Percentiles rank a stretch among this genome's conserved stretches.
These are phyloP conservation scores for Curvularia sp. DNA, from an alignment of 2,329 filamentous ascomycete genomes.

Conservation along the genomic window DNA sequence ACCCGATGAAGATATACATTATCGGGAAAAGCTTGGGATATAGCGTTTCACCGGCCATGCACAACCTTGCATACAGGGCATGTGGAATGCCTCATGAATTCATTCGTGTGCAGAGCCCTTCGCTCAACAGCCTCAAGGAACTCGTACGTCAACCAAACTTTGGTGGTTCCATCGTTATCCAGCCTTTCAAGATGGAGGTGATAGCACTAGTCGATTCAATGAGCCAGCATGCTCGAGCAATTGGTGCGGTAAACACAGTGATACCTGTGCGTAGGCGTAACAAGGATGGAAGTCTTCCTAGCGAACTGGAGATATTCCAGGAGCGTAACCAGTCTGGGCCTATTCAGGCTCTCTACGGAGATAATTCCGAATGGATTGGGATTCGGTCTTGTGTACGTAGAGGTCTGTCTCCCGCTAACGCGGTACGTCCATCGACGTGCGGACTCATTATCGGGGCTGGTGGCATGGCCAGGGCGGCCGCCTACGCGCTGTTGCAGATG, in stretches of 20 bases:
- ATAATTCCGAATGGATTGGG: slow-evolving; percentile 84
- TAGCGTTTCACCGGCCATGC: slow-evolving; percentile 79
- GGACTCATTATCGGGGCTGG: slow-evolving; percentile 65
- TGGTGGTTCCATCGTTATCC: slow-evolving; percentile 73
- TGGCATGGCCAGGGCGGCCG: slow-evolving; percentile 79
- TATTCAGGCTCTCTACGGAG: slow-evolving; percentile 73
- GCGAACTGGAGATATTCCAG: slow-evolving; percentile 60
- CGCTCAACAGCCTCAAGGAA: slow-evolving; percentile 67
- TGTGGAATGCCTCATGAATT: slow-evolving; percentile 75
- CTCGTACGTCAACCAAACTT: slow-evolving; percentile 71
- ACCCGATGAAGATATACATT: slow-evolving; percentile 75
- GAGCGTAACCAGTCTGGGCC: slow-evolving; percentile 70
- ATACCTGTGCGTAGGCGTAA: slow-evolving; percentile 70
- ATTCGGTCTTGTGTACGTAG: slow-evolving; percentile 75
- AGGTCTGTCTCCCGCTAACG: slow-evolving; percentile 73
- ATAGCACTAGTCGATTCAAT: slow-evolving; percentile 69
- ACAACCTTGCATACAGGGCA: slow-evolving; percentile 71
- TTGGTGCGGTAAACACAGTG: slow-evolving; percentile 78
- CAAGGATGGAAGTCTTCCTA: slow-evolving; percentile 64
- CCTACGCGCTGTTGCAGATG: slow-evolving; percentile 79
- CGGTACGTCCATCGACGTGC: slow-evolving; percentile 60
- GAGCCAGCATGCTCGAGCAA: slow-evolving; percentile 74
- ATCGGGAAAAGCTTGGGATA: slow-evolving; percentile 75
- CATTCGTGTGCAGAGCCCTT: slow-evolving; percentile 67
- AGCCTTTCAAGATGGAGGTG: slow-evolving; percentile 77